Evolutionary conservation across 2,329 filamentous ascomycete genomes (phyloP), one percentile per base, ranked within the genome.

Genomic region (Passalora sequoiae): DNA sequence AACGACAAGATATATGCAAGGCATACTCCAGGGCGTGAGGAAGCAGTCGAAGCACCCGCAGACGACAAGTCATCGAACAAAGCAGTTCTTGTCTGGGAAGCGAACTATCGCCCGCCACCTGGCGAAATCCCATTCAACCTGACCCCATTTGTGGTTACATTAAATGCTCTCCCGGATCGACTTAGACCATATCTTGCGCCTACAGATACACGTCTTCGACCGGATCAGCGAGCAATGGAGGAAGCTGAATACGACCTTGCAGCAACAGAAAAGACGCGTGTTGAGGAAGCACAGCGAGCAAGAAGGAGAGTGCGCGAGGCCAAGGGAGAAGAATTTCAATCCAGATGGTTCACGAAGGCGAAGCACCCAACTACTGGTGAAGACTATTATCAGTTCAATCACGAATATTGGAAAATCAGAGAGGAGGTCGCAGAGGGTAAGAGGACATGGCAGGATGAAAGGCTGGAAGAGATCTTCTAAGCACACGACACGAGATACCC

Each of bases 211-310:
- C 77, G 92, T n/a, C 73, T 95, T 22, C 77, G 92, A 21, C 91
- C 92, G 0, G 92, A 98, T 66, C 92, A 98, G 70, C 78, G 92
- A 8, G 92, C 92, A 2, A 98, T 98, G 92, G 92, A 98, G 65
- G 89, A 97, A 49, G 92, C 91, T n/a, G 80, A 89, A 66, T 98
- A 98, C 61, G 91, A 97, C 60, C 75, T 92, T 47, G 92, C 92
- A 1, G 92, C 91, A 0, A 79, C 78, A 4, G 92, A 98, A 72
- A 98, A 98, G 78, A 92, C 91, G 60, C 77, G 92, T 1, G 78
- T 98, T 0, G 92, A 98, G 66, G 86, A 96, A 70, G 89, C 83
- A 52, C 92, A 98, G 72, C 76, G 92, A 47, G 81, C 83, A 7
- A 82, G 83, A 46, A 72, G 92, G 49, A 71, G 86, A 42, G 70